Evolutionary conservation across 345 rosid genomes (phyloP).

Genomic region (Trapa incisa): DNA sequence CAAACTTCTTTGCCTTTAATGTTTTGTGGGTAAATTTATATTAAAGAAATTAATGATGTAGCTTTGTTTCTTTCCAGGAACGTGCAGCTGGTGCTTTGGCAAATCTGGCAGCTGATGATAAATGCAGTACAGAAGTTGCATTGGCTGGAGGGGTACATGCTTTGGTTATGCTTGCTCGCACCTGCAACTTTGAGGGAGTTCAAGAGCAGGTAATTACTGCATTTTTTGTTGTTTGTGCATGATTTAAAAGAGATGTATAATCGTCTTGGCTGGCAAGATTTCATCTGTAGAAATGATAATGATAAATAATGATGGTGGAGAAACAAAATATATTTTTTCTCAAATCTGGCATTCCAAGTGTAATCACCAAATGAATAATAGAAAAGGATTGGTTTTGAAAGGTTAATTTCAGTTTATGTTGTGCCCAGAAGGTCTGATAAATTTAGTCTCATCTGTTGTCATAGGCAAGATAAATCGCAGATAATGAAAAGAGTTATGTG

Average conservation of each 20-base stretch:
- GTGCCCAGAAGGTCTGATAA: not conserved
- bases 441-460: not conserved
- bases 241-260: not conserved
- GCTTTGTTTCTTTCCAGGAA: constrained; percentile 31
- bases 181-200: constrained; percentile 70
- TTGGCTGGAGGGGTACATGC: constrained; percentile 68
- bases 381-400: not conserved
- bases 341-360: not conserved
- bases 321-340: not conserved
- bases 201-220: constrained; percentile 56
- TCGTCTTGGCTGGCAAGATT: not conserved
- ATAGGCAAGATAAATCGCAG: not conserved
- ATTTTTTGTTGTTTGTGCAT: not conserved
- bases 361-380: not conserved
- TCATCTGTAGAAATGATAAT: not conserved
- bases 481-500: not conserved
- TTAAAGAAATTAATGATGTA: not conserved
- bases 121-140: constrained; percentile 72
- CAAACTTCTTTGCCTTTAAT: not conserved
- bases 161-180: constrained; percentile 71
- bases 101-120: constrained; percentile 80
- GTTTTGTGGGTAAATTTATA: not conserved
- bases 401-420: not conserved
- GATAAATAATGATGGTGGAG: not conserved
- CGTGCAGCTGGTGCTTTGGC: constrained; percentile 87